These are phyloP conservation scores for Naegleria fowleri DNA, from an alignment of 208 protist genomes.

Conservation along the genomic window DNA sequence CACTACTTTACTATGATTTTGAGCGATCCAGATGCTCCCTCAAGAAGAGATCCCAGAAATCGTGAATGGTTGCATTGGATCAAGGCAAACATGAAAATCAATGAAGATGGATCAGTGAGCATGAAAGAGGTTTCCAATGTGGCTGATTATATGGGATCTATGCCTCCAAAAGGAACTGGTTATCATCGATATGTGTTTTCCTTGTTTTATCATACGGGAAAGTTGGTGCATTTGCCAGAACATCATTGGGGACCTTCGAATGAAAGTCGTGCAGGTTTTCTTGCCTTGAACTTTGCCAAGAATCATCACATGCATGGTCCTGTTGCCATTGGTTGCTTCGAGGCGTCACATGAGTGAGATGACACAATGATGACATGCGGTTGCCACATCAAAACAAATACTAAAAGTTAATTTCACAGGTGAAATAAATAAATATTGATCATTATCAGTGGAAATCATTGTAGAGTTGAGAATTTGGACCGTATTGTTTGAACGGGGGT, in stretches of 20 bases:
- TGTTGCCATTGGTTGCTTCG: not conserved
- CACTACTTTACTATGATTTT: slow-evolving; percentile 35
- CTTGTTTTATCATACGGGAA: slow-evolving; percentile 3
- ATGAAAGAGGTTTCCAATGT: slow-evolving; percentile 24
- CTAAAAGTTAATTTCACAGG: too few species aligned
- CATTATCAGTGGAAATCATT: too few species aligned
- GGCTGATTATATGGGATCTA: slow-evolving; percentile 27
- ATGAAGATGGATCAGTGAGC: slow-evolving; percentile 22
- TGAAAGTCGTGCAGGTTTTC: not conserved
- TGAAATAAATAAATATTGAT: too few species aligned
- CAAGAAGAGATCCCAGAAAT: not conserved
- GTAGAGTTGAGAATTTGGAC: too few species aligned
- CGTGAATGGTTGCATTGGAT: slow-evolving; percentile 44
- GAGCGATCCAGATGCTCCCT: slow-evolving; percentile 39
- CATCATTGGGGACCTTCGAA: not conserved
- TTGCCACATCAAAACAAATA: too few species aligned
- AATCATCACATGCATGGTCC: not conserved
- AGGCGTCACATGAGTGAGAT: not conserved
- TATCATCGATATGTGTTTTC: slow-evolving; percentile 41
- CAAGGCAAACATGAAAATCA: slow-evolving; percentile 30
- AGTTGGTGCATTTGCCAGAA: not conserved
- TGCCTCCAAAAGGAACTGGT: slow-evolving; percentile 34
- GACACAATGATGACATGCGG: too few species aligned
- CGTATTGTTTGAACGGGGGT: too few species aligned
- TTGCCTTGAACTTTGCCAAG: not conserved